Base-by-base conservation (phyloP, 768 basidiomycete species). In the Ramaria sp. region DNA sequence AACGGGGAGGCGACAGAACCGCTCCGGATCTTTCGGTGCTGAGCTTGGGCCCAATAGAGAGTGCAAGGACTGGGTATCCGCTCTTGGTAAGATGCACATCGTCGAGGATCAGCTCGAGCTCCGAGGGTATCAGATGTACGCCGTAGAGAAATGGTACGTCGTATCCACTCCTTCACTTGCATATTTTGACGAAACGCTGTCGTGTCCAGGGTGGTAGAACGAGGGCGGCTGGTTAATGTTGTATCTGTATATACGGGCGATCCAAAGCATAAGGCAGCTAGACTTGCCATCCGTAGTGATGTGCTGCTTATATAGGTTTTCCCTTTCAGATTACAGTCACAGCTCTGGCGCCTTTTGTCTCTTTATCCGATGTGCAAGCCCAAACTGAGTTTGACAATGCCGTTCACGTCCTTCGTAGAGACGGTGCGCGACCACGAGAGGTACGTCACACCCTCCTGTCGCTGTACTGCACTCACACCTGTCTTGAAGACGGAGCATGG, bases 161-260 rank as follows among this genome's bases (percentile, higher is more conserved):
- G n/a, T 51, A n/a, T 13, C 6, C 31, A 7, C 47, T 19, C 30
- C n/a, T 41, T 41, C 13, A 11, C 5, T 42, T 50, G 15, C 31
- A 20, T 51, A 64, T 57, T 70, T 62, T 43, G 38, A 37, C 24
- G 34, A 13, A 37, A 37, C 2, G 34, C 34, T 41, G 38, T 38
- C 34, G 39, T 53, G 22, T 54, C 11, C 60, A 85, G 83, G 86
- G 75, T 91, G 57, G 81, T 86, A 7, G 81, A 85, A 53, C 77
- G 85, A 57, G 75, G 75, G 61, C 75, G 81, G 15, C 76, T 78
- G 2, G 72, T 84, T 58, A 75, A 78, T 4, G 76, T 83, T 11
- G 74, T 92, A 49, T 75, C 79, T 39, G 89, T 91, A 46, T 88
- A 83, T 66, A 92, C 89, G 1, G 89, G 86, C 34, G 80, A 89